Evolutionary conservation across 2,329 filamentous ascomycete species (phyloP), one percentile per base, ranked within the genome.

Genomic region (Cyphellophora europaea): DNA sequence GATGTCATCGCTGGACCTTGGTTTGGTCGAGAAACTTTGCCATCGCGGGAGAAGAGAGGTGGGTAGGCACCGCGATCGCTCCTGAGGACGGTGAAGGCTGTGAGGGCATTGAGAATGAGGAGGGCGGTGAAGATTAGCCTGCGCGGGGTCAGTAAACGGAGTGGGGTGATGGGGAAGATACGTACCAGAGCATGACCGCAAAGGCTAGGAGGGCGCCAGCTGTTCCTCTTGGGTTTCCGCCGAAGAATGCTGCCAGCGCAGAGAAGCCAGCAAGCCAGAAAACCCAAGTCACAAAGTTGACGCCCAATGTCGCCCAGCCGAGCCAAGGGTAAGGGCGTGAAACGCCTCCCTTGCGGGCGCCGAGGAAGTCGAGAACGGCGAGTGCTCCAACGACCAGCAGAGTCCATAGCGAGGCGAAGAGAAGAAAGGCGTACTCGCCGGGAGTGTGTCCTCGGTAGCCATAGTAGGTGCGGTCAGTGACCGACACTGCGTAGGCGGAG

Each of bases 181-280:
- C 44, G 5, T 38, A 54, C 52, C 52, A 55, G 12, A 46, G 44
- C 5, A 56, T 41, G 6, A 56, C 42, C 3, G 41, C 52, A 42
- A 56, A 54, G 3, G 53, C 53, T 28, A 55, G 37, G 5, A 52
- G 30, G 2, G 53, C 52, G 2, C 23, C 27, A 25, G 37, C 39
- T 17, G 11, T 27, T 11, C n/a, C 17, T 5, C 21, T 5, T 3
- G 25, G n/a, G 11, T 14, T 14, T 1, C 44, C 43, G 8, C 27
- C 40, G 13, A 49, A 34, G 1, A 41, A 8, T 17, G 36, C 33
- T 10, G 45, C 53, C 13, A 54, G 36, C 29, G 54, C 49, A 13
- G 53, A 50, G 31, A 56, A 56, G 11, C 41, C 35, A 8, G 51
- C 52, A 30, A 56, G 34, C 53, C 53, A 56, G 32, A 56, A 55